Conservation (phyloP, 129 eudicot genomes). For the Chrysanthemum lavandulifolium region DNA sequence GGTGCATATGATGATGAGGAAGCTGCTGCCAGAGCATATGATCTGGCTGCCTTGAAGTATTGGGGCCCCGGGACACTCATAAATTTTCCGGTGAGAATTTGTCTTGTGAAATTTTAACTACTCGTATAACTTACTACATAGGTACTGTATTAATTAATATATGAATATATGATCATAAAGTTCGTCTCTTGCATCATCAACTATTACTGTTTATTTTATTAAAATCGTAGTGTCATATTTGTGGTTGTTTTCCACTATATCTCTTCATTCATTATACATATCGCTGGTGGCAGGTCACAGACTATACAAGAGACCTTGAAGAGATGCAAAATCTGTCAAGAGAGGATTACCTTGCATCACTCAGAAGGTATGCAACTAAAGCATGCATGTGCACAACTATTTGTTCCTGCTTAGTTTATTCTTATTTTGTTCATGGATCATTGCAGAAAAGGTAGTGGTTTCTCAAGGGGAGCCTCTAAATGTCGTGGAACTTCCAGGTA, state of each 20-base stretch:
- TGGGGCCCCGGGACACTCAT: slow-evolving; percentile 99
- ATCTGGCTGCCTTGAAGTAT: slow-evolving; percentile 97
- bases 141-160: neutral
- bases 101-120: slow-evolving; percentile 10
- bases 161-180: slow-evolving; percentile 3
- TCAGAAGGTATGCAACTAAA: slow-evolving; percentile 57
- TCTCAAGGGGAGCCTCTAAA: slow-evolving; percentile 87
- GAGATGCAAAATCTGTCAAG: slow-evolving; percentile 97
- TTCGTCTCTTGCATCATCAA: slow-evolving; percentile 12
- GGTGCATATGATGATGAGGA: slow-evolving; percentile 99
- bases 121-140: neutral
- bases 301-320: slow-evolving; percentile 92
- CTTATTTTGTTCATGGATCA: slow-evolving; percentile 16
- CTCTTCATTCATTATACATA: slow-evolving; percentile 23
- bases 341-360: slow-evolving; percentile 98
- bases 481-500: slow-evolving; percentile 92
- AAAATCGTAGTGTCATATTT: slow-evolving; percentile 12
- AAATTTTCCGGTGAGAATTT: slow-evolving; percentile 82
- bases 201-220: neutral
- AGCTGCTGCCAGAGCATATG: slow-evolving; percentile 99
- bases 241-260: slow-evolving; percentile 14
- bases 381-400: slow-evolving; percentile 2
- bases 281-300: slow-evolving; percentile 67
- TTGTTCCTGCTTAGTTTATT: slow-evolving; percentile 17
- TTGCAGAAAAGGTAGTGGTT: slow-evolving; percentile 99